phyloP scores from a whole-genome alignment of 2,329 filamentous ascomycete genomes.

The Claviceps pusilla region DNA sequence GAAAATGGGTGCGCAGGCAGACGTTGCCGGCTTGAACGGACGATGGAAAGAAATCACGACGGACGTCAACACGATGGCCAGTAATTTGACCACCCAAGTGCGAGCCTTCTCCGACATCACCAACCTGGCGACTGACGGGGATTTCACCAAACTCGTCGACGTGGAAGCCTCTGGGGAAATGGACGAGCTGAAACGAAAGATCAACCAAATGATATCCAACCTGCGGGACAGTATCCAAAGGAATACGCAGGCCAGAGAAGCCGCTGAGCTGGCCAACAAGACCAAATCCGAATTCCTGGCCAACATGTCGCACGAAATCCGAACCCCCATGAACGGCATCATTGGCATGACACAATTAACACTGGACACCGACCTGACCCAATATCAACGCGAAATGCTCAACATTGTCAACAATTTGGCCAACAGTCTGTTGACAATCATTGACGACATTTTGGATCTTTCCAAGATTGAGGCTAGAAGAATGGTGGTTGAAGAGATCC shows the following conservation, averaged over 20 bases:
- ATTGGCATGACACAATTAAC: constrained; percentile 97
- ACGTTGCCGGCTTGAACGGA: constrained; percentile 81
- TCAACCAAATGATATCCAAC: constrained; percentile 98
- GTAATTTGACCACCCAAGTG: constrained; percentile 76
- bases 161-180: constrained; percentile 97
- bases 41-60: constrained; percentile 98
- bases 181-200: constrained; percentile 97
- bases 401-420: constrained; percentile 96
- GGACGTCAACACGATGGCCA: constrained; percentile 86
- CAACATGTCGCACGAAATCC: constrained; percentile 98
- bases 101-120: constrained; percentile 96
- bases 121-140: constrained; percentile 90
- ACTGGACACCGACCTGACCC: constrained; percentile 83
- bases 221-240: constrained; percentile 89
- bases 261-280: constrained; percentile 90
- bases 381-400: constrained; percentile 94
- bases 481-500: constrained; percentile 97
- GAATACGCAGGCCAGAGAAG: constrained; percentile 89
- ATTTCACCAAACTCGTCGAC: constrained; percentile 92
- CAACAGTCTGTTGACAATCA: constrained; percentile 91
- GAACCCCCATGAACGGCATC: constrained; percentile 94
- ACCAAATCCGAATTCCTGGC: constrained; percentile 97
- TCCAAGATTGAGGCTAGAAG: constrained; percentile 85
- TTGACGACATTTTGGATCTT: constrained; percentile 66
- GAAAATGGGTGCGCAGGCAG: constrained; percentile 95